Conservation (phyloP, 495 filamentous ascomycete species). For the Aspergillus incahuasiensis region DNA sequence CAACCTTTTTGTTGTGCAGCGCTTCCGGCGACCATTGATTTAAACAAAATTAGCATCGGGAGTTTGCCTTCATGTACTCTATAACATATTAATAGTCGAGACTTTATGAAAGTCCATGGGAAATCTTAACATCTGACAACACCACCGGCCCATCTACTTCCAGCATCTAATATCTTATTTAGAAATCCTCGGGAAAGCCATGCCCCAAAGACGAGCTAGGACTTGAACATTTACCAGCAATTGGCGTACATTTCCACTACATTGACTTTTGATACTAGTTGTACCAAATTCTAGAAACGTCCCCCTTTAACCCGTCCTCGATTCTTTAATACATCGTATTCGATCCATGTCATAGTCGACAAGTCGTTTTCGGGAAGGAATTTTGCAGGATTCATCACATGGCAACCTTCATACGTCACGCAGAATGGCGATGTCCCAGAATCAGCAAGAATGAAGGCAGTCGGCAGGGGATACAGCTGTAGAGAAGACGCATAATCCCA, state of each 20-base stretch:
- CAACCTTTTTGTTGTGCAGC: constrained; percentile 8
- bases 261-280: background rate
- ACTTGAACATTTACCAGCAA: too few species aligned
- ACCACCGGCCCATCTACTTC: too few species aligned
- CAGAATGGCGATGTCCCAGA: constrained; percentile 73
- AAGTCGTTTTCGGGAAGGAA: constrained; percentile 60
- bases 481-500: constrained; percentile 79
- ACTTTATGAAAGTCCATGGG: too few species aligned
- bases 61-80: background rate
- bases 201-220: too few species aligned
- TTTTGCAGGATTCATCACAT: constrained; percentile 89
- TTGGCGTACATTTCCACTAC: too few species aligned
- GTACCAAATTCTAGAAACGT: constrained; percentile 20
- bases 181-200: too few species aligned
- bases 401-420: constrained; percentile 88
- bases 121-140: too few species aligned
- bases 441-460: constrained; percentile 75
- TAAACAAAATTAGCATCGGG: constrained; percentile 1
- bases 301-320: constrained; percentile 50
- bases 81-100: background rate
- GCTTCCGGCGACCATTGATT: constrained; percentile 1
- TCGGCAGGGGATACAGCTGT: constrained; percentile 83
- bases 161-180: too few species aligned
- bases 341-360: constrained; percentile 72
- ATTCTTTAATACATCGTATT: constrained; percentile 66